Base-by-base conservation (phyloP, 805 yeast species). In the Blastobotrys terrestris region DNA sequence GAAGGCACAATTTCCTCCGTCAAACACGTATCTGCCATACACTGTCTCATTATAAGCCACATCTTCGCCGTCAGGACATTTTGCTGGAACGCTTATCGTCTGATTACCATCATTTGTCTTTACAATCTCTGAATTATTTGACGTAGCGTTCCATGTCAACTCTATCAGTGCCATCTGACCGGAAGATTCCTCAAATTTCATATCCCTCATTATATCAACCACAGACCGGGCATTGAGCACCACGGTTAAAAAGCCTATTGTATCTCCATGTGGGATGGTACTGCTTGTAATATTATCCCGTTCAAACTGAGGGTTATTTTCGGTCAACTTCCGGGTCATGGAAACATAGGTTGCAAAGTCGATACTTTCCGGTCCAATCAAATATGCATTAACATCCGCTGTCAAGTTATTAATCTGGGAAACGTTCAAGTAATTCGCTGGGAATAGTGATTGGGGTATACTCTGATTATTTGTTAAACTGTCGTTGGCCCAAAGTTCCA, bases 231-330 rank as follows among this genome's bases (percentile, higher is more conserved):
- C 81, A 46, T 73, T 67, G 67, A 79, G 68, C 0, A 80, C 66
- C 5, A 87, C 80, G 0, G 94, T 77, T 44, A 89, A 60, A 64
- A 79, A 88, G 0, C 96, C 96, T 2, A 57, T 55, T 18, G 48
- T 48, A 39, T 44, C 49, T 3, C 56, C 56, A 42, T 48, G 53
- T 1, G 55, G 49, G 18, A 39, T 42, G 3, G 51, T 45, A 8
- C 44, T 43, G 8, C 40, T 35, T 5, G 51, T 44, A n/a, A 53
- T 39, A 47, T 53, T 51, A 6, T 42, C 49, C 20, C 41, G 43
- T 14, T 53, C 55, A 31, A 57, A 51, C 18, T 49, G 58, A 18
- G 59, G 58, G 54, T 51, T 56, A 42, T 57, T 60, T 44, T 56
- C 57, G 14, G 56, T 51, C 16, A 59, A 18, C 7, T 44, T 35